Conservation (phyloP, 768 basidiomycete species). For the Daedalea quercina region DNA sequence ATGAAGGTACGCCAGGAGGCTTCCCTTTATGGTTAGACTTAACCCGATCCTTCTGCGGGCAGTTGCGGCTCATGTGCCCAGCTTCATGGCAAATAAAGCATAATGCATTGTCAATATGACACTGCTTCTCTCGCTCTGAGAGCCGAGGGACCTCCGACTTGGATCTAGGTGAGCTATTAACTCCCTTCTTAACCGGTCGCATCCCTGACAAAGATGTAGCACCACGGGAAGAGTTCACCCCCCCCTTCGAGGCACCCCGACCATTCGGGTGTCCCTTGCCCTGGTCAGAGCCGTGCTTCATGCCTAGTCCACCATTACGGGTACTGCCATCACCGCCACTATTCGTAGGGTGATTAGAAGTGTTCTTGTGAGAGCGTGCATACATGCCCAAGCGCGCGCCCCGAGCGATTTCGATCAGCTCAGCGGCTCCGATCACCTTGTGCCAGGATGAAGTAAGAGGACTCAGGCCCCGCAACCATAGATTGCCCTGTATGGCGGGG, state of each 20-base stretch:
- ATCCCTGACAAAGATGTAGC: too few species aligned
- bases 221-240: too few species aligned
- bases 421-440: slow-evolving; percentile 22
- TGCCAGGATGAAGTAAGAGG: slow-evolving; percentile 20
- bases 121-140: neutral
- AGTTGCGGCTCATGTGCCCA: slow-evolving; percentile 8
- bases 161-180: too few species aligned
- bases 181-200: too few species aligned
- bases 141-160: neutral
- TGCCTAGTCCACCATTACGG: too few species aligned
- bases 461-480: slow-evolving; percentile 25
- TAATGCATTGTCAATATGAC: neutral
- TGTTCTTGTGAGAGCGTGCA: too few species aligned
- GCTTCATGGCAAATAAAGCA: slow-evolving; percentile 10
- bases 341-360: too few species aligned
- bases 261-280: too few species aligned
- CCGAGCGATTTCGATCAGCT: slow-evolving; percentile 25
- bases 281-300: too few species aligned
- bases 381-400: too few species aligned
- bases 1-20: slow-evolving; percentile 5
- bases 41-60: slow-evolving; percentile 3
- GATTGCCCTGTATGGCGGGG: slow-evolving; percentile 18
- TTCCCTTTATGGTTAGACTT: slow-evolving; percentile 2
- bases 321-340: too few species aligned
- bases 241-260: too few species aligned